Evolutionary conservation across 2,329 filamentous ascomycete genomes (phyloP).

Genomic region (Colletotrichum camelliae): DNA sequence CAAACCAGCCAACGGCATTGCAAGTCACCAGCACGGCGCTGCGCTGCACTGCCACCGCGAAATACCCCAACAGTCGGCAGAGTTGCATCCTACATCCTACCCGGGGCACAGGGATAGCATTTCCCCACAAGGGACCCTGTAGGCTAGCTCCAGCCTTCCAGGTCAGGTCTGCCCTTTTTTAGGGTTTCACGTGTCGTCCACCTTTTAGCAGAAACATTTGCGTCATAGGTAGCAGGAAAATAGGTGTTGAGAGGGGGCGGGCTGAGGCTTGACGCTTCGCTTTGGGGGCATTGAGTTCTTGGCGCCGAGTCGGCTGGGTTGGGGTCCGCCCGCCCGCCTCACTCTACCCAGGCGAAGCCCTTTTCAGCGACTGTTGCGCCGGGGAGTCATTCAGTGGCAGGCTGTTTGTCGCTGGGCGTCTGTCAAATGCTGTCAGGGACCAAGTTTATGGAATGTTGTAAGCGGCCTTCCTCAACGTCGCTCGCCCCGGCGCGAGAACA

Average conservation of each 20-base stretch:
- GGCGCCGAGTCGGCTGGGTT: neutral
- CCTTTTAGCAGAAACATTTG: constrained; percentile 16
- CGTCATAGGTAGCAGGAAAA: constrained; percentile 4
- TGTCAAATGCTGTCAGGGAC: neutral
- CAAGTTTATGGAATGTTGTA: neutral
- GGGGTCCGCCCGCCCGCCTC: neutral
- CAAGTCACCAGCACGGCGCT: neutral
- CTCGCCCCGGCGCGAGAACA: neutral
- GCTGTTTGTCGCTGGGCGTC: neutral
- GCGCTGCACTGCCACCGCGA: neutral
- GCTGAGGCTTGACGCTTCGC: neutral
- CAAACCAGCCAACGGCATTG: neutral
- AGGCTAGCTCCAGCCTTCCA: neutral
- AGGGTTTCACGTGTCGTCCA: constrained; percentile 2
- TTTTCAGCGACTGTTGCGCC: neutral
- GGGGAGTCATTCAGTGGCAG: neutral
- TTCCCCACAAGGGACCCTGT: constrained; percentile 11
- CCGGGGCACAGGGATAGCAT: neutral
- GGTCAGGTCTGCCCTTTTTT: neutral
- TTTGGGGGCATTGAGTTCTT: neutral
- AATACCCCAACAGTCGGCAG: neutral
- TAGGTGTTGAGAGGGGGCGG: neutral
- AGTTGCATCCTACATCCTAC: neutral
- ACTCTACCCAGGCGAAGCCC: neutral
- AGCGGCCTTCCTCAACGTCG: neutral